Percentiles rank a stretch among this genome's conserved stretches.
phyloP scores from a whole-genome alignment of 2,329 filamentous ascomycete species.

The Metarhizium anisopliae region DNA sequence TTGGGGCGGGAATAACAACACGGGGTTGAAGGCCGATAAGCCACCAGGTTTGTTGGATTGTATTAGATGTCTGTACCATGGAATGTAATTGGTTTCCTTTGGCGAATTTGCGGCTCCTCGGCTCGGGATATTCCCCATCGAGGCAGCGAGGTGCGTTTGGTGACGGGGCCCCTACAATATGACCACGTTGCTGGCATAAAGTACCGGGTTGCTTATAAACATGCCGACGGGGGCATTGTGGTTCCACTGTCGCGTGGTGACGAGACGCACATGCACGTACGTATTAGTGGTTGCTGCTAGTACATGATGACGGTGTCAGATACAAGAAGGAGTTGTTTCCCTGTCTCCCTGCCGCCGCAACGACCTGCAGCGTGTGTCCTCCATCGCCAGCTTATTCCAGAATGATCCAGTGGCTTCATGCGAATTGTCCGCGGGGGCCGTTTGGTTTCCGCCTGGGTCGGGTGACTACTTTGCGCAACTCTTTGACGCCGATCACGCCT shows the following conservation, averaged over 20 bases:
- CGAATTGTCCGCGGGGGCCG: too few species aligned
- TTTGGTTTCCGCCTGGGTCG: too few species aligned
- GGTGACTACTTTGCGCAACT: too few species aligned
- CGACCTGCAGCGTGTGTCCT: too few species aligned
- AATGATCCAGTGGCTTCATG: too few species aligned
- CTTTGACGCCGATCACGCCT: too few species aligned
- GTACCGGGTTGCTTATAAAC: too few species aligned
- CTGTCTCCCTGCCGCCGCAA: neutral
- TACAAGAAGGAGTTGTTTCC: neutral
- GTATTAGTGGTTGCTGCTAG: neutral
- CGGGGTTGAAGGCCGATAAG: neutral
- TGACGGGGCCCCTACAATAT: too few species aligned
- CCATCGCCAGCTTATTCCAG: too few species aligned
- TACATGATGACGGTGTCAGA: neutral
- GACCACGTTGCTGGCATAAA: too few species aligned
- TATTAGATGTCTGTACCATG: neutral
- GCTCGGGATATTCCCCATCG: neutral
- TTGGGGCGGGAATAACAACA: neutral
- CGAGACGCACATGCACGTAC: neutral
- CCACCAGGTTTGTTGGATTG: neutral
- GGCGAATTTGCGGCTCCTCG: neutral
- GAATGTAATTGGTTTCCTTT: neutral
- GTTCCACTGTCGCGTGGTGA: neutral
- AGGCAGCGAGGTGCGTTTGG: neutral
- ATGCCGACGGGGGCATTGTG: neutral